Percentiles rank a stretch among this genome's conserved stretches.
Conservation (phyloP, 257 asterid species). For the Nicotiana attenuata region DNA sequence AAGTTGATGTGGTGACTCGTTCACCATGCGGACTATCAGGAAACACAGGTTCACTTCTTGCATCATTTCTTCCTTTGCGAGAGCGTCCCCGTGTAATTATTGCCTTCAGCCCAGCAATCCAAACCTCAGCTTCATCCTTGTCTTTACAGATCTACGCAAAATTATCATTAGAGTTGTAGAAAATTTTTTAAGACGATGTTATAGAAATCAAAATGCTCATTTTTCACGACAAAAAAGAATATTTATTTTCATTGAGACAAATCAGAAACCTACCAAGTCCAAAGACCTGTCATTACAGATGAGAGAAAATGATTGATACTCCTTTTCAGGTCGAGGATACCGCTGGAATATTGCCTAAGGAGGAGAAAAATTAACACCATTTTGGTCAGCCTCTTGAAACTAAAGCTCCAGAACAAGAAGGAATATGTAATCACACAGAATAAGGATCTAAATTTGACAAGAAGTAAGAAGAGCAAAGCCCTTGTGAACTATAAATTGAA, state of each 20-base stretch:
- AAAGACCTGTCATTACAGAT: constrained; percentile 71
- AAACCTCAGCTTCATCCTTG: constrained; percentile 94
- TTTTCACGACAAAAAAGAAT: not conserved
- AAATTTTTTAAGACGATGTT: not conserved
- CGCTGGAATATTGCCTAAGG: constrained; percentile 78
- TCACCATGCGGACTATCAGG: constrained; percentile 45
- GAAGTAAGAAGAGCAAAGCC: not conserved
- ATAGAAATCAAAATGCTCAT: not conserved
- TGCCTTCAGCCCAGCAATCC: constrained; percentile 85
- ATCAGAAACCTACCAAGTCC: constrained; percentile 71
- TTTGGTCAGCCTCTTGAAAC: constrained; percentile 20
- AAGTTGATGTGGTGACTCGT: constrained; percentile 37
- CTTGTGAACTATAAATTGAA: not conserved
- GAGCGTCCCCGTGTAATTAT: constrained; percentile 49
- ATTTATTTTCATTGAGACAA: constrained; percentile 8
- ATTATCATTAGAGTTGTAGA: not conserved
- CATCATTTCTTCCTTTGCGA: constrained; percentile 42
- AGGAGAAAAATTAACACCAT: constrained; percentile 3
- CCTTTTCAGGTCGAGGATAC: constrained; percentile 95
- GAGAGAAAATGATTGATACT: constrained; percentile 90
- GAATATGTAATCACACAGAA: not conserved
- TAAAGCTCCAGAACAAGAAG: not conserved
- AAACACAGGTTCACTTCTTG: constrained; percentile 35
- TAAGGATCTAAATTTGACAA: not conserved
- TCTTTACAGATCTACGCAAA: constrained; percentile 79